Conservation (phyloP, 768 basidiomycete genomes). For the Tylopilus subfusipes region DNA sequence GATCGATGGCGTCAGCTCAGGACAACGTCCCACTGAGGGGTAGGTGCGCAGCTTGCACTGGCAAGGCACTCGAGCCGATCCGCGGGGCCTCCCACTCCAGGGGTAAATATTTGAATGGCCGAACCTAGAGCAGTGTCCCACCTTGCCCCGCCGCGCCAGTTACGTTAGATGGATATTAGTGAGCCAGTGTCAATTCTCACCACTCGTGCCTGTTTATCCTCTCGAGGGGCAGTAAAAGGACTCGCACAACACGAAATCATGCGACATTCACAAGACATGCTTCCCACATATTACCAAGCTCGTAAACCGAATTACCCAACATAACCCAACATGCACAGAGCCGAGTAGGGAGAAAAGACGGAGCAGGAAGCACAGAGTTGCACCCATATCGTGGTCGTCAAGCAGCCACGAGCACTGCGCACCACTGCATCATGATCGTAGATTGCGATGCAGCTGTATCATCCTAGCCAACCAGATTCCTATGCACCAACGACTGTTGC, state of each 20-base stretch:
- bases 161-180: background rate
- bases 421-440: background rate
- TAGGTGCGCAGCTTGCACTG: too few species aligned
- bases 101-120: too few species aligned
- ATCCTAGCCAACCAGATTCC: constrained; percentile 2
- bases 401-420: constrained; percentile 2
- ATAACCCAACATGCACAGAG: background rate
- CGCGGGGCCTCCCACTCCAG: too few species aligned
- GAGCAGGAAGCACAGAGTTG: constrained; percentile 7
- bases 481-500: constrained; percentile 9
- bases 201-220: background rate
- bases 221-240: background rate
- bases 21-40: too few species aligned
- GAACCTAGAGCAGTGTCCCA: too few species aligned
- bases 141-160: background rate
- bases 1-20: too few species aligned
- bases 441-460: constrained; percentile 23
- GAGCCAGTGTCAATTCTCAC: background rate
- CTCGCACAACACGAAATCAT: background rate
- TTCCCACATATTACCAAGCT: background rate
- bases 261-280: background rate
- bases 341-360: constrained; percentile 16
- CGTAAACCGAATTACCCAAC: background rate
- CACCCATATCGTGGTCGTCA: constrained; percentile 5
- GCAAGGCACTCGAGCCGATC: too few species aligned